These are phyloP conservation scores for Rhodomyrtus tomentosa DNA, from an alignment of 345 rosid species.

Conservation along the genomic window DNA sequence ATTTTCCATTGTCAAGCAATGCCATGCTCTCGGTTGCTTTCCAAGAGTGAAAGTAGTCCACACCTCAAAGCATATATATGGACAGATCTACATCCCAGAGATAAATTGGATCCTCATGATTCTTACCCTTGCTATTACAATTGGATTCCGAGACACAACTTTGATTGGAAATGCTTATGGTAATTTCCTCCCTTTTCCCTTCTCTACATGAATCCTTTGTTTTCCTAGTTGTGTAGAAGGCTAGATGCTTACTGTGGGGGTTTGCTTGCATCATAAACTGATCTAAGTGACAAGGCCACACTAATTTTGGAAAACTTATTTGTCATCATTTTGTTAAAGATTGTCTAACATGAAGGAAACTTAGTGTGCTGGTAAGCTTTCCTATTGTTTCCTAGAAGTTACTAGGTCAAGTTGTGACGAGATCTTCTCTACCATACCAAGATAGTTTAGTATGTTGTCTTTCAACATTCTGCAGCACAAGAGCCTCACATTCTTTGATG, in stretches of 20 bases:
- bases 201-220: background rate
- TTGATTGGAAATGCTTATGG: constrained; percentile 92
- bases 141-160: constrained; percentile 71
- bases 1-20: constrained; percentile 81
- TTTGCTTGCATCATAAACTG: background rate
- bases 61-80: constrained; percentile 70
- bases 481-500: background rate
- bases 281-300: background rate
- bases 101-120: constrained; percentile 96
- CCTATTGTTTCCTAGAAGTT: background rate
- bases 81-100: constrained; percentile 94
- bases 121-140: constrained; percentile 68
- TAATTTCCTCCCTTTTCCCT: constrained; percentile 10
- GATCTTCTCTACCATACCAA: background rate
- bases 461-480: background rate
- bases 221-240: background rate
- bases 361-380: background rate
- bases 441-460: background rate
- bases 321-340: background rate
- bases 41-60: constrained; percentile 93
- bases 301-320: background rate
- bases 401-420: background rate
- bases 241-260: background rate
- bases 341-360: background rate
- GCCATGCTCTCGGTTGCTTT: constrained; percentile 93